Conservation (phyloP, 2,329 filamentous ascomycete genomes). For the Verticillium dahliae region DNA sequence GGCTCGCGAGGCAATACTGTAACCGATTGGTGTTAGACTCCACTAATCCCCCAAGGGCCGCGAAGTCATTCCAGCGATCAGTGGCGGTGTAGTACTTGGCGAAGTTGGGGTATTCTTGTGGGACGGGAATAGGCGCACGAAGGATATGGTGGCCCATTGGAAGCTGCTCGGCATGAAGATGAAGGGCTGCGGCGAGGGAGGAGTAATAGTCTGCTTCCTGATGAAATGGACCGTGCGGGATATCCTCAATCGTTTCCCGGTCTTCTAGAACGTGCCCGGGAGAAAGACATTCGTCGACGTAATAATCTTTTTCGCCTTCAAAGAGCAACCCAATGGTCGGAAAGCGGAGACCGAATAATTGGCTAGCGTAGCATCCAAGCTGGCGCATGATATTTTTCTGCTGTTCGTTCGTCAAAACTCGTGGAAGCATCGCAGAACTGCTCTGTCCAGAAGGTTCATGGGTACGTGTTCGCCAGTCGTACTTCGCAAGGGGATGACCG, state of each 20-base stretch:
- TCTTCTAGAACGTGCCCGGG: conserved; percentile 7
- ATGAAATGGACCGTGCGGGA: conserved; percentile 10
- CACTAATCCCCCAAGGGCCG: conserved; percentile 4
- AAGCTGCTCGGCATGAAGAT: conserved; percentile 12
- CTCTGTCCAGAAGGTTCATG: conserved; percentile 5
- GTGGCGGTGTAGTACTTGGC: conserved; percentile 8
- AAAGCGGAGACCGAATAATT: conserved; percentile 19
- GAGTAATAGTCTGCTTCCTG: conserved; percentile 9
- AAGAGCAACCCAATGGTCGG: conserved; percentile 20
- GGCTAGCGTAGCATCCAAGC: conserved; percentile 16
- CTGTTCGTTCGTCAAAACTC: conserved; percentile 7
- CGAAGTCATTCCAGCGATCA: conserved; percentile 13
- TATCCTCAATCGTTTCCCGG: conserved; percentile 6
- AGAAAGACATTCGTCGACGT: conserved; percentile 11
- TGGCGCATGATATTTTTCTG: conserved; percentile 19
- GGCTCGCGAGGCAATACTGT: conserved; percentile 10
- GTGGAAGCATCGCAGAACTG: conserved; percentile 3
- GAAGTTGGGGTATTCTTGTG: conserved; percentile 8
- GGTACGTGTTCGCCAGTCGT: conserved; percentile 13
- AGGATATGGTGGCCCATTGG: conserved; percentile 10
- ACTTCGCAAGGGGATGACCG: conserved; percentile 16
- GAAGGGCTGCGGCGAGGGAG: conserved; percentile 9
- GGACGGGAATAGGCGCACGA: conserved; percentile 9
- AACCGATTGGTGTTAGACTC: conserved; percentile 12
- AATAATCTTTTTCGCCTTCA: conserved; percentile 14